Evolutionary conservation across 148 eudicot species (phyloP).

Genomic region (Vaccinium myrtillus): DNA sequence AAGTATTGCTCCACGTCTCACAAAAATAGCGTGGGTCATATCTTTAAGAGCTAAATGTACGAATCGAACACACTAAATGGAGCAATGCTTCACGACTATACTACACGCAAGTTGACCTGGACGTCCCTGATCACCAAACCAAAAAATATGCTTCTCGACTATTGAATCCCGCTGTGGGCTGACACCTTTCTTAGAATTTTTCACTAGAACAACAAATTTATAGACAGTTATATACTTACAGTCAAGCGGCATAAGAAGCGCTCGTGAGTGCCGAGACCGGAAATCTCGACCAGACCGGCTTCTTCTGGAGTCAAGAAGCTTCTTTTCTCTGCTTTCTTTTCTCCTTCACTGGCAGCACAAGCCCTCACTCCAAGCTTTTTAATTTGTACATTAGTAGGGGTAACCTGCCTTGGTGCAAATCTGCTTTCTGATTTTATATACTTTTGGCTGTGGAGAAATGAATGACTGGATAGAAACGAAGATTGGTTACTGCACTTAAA

Average conservation of each 20-base stretch:
- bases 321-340: conserved; percentile 27
- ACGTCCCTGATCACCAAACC: too few species aligned
- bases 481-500: conserved; percentile 13
- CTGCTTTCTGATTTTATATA: background rate
- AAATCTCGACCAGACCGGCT: conserved; percentile 88
- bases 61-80: background rate
- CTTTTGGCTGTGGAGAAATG: background rate
- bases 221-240: conserved; percentile 24
- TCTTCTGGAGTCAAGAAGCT: conserved; percentile 77
- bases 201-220: too few species aligned
- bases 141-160: background rate
- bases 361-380: conserved; percentile 35
- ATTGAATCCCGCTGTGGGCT: background rate
- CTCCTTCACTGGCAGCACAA: conserved; percentile 22
- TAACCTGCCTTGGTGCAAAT: conserved; percentile 8
- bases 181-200: background rate
- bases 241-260: conserved; percentile 86
- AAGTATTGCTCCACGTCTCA: background rate
- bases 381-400: background rate
- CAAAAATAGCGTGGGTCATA: background rate
- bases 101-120: too few species aligned
- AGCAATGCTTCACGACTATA: too few species aligned
- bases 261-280: conserved; percentile 78
- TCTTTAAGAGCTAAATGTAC: background rate
- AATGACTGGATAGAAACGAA: background rate